A percentile compares a stretch with the other conserved stretches of the same genome.
phyloP scores from a whole-genome alignment of 768 basidiomycete species.

The Rickenella mellea region DNA sequence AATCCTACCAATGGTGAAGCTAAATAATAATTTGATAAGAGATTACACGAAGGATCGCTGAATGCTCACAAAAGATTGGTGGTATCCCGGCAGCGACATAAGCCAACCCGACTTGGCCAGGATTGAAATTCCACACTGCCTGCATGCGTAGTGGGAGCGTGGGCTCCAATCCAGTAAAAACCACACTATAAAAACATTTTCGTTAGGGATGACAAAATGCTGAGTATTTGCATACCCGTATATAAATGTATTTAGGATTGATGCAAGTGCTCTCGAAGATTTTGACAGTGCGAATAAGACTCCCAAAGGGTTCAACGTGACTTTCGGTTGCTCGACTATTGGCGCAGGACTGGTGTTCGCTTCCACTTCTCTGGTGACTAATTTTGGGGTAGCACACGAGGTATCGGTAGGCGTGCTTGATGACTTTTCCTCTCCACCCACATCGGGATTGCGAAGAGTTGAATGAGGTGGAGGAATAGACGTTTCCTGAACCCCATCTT shows the following conservation, averaged over 20 bases:
- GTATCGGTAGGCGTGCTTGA: not conserved
- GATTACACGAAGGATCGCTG: not conserved
- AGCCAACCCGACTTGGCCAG: conserved; percentile 52
- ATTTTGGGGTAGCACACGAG: not conserved
- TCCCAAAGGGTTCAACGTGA: conserved; percentile 22
- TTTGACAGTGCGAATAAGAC: conserved; percentile 32
- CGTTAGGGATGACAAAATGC: not conserved
- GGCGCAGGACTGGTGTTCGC: not conserved
- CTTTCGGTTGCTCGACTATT: conserved; percentile 11
- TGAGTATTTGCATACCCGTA: conserved; percentile 37
- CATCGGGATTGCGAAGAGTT: not conserved
- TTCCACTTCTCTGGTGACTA: not conserved
- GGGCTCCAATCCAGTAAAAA: conserved; percentile 45
- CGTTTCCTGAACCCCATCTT: conserved; percentile 3
- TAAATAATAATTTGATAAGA: conserved; percentile 15
- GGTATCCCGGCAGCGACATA: conserved; percentile 59
- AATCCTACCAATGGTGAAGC: conserved; percentile 54
- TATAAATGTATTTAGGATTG: conserved; percentile 34
- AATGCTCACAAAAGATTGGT: conserved; percentile 47
- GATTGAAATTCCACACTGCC: conserved; percentile 34
- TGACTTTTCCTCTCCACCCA: not conserved
- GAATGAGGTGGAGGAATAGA: not conserved
- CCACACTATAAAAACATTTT: conserved; percentile 27
- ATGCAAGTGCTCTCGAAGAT: conserved; percentile 40
- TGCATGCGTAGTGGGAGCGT: conserved; percentile 48